Evolutionary conservation across 73 alveolate genomes (phyloP).

Genomic region (Effrenium voratum): DNA sequence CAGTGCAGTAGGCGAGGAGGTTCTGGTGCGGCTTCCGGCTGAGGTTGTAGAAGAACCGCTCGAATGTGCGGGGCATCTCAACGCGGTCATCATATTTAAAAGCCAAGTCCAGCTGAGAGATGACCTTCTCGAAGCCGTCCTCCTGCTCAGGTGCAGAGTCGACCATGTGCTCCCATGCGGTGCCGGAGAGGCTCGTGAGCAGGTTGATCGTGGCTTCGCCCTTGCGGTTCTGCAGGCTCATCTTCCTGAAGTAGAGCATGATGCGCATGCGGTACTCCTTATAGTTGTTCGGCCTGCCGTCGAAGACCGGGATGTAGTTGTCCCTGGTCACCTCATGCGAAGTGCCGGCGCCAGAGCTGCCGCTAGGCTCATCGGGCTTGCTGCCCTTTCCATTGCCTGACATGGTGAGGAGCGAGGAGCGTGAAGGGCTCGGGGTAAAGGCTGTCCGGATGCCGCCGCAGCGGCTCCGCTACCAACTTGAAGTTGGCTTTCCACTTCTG

Average conservation of each 20-base stretch:
- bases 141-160: background rate
- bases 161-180: background rate
- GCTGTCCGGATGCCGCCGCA: too few species aligned
- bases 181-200: background rate
- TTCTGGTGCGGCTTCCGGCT: too few species aligned
- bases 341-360: too few species aligned
- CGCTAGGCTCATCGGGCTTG: too few species aligned
- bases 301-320: slow-evolving; percentile 12
- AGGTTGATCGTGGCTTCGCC: slow-evolving; percentile 6
- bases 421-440: too few species aligned
- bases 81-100: background rate
- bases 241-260: slow-evolving; percentile 1
- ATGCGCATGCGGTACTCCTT: background rate
- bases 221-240: background rate
- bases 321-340: too few species aligned
- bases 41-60: background rate
- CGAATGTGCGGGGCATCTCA: background rate
- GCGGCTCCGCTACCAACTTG: too few species aligned
- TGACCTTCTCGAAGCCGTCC: background rate
- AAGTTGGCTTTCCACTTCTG: too few species aligned
- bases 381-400: too few species aligned
- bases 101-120: too few species aligned
- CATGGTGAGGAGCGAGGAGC: too few species aligned
- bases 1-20: background rate
- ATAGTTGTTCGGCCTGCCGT: background rate